A percentile compares a stretch with the other conserved stretches of the same genome.
phyloP scores from a whole-genome alignment of 2,329 filamentous ascomycete species.

The Rutstroemia sp. region DNA sequence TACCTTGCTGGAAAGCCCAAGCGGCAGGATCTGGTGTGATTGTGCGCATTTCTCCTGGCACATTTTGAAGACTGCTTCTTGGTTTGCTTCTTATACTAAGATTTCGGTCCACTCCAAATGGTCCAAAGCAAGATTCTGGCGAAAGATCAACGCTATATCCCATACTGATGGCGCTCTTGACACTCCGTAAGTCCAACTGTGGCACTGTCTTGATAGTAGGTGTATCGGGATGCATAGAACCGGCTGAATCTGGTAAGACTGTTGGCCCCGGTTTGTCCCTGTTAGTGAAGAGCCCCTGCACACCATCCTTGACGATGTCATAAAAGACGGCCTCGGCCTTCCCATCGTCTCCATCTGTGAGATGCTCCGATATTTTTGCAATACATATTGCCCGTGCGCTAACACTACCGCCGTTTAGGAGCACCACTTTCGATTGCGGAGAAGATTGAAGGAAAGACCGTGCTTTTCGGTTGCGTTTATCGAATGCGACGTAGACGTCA shows the following conservation, averaged over 20 bases:
- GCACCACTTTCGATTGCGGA: constrained; percentile 43
- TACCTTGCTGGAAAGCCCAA: background rate
- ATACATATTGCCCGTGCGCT: constrained; percentile 49
- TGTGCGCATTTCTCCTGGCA: background rate
- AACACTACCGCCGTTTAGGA: constrained; percentile 52
- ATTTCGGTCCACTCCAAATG: too few relatives aligned
- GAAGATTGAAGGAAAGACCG: constrained; percentile 43
- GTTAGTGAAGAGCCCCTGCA: constrained; percentile 31
- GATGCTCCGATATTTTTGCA: constrained; percentile 43
- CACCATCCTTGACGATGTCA: constrained; percentile 42
- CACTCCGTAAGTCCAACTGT: background rate
- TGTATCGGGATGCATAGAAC: background rate
- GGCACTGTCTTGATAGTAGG: background rate
- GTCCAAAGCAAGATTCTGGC: too few relatives aligned
- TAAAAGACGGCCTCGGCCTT: constrained; percentile 46
- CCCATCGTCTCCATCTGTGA: constrained; percentile 42
- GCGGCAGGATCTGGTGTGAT: background rate
- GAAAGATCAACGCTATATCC: background rate
- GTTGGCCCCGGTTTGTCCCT: background rate
- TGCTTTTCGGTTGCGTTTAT: constrained; percentile 41
- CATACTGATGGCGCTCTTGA: background rate
- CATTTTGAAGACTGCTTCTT: background rate
- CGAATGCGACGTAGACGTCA: constrained; percentile 43
- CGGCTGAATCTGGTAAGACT: background rate
- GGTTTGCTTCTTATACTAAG: background rate